Evolutionary conservation across 106 monocot species (phyloP), one percentile per base, ranked within the genome.

Genomic region (Dactylorhiza incarnata): DNA sequence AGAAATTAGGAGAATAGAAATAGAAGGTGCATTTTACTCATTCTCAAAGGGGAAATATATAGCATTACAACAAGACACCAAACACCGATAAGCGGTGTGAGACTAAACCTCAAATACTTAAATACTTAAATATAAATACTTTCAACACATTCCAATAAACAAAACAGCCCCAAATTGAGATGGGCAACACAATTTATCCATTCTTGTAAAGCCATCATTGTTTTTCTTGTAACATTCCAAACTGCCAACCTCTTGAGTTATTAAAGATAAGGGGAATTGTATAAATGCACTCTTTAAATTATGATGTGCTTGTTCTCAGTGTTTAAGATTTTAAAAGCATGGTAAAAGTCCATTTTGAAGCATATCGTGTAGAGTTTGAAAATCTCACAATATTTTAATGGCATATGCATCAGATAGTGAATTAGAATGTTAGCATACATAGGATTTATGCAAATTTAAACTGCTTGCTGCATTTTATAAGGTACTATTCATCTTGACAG

Each of bases 401-500:
- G 26, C 24, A 65, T 65, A 65, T 29, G 2, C 4, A 65, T 65
- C 29, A 65, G 23, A 65, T 65, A 5, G 20, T 65, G 7, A 25
- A 10, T 65, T 29, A 29, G 11, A 26, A 26, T 24, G 26, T 65
- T 65, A 29, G 12, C 24, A 65, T 65, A 25, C 26, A 26, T 65
- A 11, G 26, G 24, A 25, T 25, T 25, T 65, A 58, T 58, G 58
- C 58, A 65, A 65, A 29, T 65, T 4, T 65, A 25, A 12, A 29
- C 29, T 12, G 12, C 65, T 65, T 65, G 26, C 26, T 29, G 26
- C 29, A 65, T 65, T 19, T 65, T 24, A 25, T 65, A 65, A 10
- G 1, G 65, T 26, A 65, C 17, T 29, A 69, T 24, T 69, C 45
- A 45, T 69, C 69, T 69, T 69, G 17, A 46, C 69, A 69, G 69